Conservation (phyloP, 495 filamentous ascomycete species). For the Cetradonia linearis region DNA sequence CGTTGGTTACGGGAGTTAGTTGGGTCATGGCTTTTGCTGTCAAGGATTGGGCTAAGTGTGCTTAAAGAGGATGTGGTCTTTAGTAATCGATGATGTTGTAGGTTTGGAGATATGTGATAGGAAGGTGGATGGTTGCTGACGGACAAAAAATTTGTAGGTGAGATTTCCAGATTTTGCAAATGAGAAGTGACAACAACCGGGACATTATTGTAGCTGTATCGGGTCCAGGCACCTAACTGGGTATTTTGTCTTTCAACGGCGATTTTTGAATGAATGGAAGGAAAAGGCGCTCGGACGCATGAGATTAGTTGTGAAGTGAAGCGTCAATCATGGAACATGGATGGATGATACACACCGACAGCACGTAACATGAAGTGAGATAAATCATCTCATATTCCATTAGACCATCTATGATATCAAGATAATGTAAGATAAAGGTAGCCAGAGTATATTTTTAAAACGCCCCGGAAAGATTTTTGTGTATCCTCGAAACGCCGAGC, state of each 20-base stretch:
- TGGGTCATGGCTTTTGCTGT: background rate
- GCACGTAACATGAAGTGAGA: background rate
- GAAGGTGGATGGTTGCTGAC: background rate
- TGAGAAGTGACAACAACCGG: background rate
- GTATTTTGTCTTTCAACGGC: background rate
- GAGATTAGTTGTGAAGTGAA: background rate
- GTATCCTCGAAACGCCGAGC: background rate
- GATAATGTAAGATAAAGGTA: background rate
- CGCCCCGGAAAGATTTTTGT: background rate
- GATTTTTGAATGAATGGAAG: background rate
- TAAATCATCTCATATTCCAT: background rate
- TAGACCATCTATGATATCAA: slow-evolving; percentile 1
- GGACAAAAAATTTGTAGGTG: no score
- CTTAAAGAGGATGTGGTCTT: no score
- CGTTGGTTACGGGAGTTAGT: background rate
- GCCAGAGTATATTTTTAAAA: background rate
- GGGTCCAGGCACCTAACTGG: background rate
- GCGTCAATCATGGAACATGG: background rate
- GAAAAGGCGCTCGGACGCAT: background rate
- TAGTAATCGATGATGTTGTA: background rate
- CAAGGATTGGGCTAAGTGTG: no score
- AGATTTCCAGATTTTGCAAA: background rate
- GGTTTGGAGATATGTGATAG: background rate
- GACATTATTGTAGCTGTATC: background rate
- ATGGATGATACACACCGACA: background rate